Base-by-base conservation (phyloP, 805 yeast species). In the Pichia paraexigua region DNA sequence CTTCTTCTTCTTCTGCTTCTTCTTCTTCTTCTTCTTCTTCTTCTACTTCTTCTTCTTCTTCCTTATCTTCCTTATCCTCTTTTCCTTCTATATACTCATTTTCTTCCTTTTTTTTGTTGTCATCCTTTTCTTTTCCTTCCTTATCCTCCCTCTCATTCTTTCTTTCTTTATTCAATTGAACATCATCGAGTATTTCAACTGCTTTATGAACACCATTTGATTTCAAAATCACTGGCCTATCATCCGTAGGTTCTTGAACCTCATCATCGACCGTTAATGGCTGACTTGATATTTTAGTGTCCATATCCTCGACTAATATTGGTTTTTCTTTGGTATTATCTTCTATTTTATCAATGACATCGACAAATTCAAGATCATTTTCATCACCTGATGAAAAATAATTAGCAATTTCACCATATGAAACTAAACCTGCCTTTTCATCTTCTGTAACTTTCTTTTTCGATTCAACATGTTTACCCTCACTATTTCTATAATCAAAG, bases 401-500 rank as follows among this genome's bases (percentile, higher is more conserved):
- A 13, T 43, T n/a, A 32, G 64, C 69, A 1, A 78, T 76, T 51
- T 77, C 82, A 42, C 64, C 63, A 76, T 79, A 79, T 0, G 82
- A 67, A 5, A 79, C 69, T 46, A 81, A 60, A 0, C 83, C 83
- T 1, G 72, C 75, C 43, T 67, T 66, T 51, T 76, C 79, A 46
- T 74, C 76, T 28, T 69, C 73, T 4, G 70, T 65, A 21, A 50
- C 17, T 1, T 42, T 50, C 27, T 24, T 28, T 22, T 22, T n/a
- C 20, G 12, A 10, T n/a, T 10, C 24, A 28, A 4, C 15, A 2
- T 2, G 12, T 15, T 24, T 11, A 17, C 24, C 21, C 3, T 32
- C 5, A n/a, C 5, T n/a, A 5, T 53, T 22, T 2, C 43, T 45
- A 22, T 15, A 7, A 13, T 47, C 48, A 35, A 49, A 41, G 46